Evolutionary conservation across 176 grass and related monocot genomes (phyloP).

Genomic region (Zoysia pacifica): DNA sequence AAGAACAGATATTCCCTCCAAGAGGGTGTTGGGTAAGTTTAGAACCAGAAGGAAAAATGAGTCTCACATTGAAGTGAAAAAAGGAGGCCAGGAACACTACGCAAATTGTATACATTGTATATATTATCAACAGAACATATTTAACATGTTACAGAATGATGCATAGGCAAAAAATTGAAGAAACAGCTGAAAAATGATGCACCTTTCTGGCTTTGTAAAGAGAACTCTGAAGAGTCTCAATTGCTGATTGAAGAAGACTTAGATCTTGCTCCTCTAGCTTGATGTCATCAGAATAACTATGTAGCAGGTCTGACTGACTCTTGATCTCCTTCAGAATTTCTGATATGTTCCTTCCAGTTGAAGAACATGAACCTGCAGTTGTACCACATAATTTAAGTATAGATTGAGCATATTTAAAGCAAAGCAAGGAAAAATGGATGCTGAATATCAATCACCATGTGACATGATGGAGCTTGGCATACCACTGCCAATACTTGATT

Average conservation of each 20-base stretch:
- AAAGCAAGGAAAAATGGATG: conserved; percentile 17
- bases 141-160: conserved; percentile 20
- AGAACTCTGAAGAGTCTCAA: conserved; percentile 50
- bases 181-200: not conserved
- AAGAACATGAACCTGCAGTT: conserved; percentile 43
- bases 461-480: conserved; percentile 27
- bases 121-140: conserved; percentile 16
- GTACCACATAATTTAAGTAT: not conserved
- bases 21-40: not conserved
- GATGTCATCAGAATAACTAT: conserved; percentile 38
- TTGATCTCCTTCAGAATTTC: conserved; percentile 44
- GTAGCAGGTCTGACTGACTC: conserved; percentile 40
- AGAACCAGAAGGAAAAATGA: conserved; percentile 17
- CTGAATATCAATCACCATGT: not conserved
- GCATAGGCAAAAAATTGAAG: not conserved
- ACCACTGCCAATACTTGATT: conserved; percentile 32
- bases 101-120: not conserved
- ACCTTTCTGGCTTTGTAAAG: conserved; percentile 51
- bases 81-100: conserved; percentile 7
- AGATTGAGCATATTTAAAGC: not conserved
- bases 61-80: conserved; percentile 23
- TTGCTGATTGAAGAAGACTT: conserved; percentile 32
- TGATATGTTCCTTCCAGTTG: conserved; percentile 15
- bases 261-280: conserved; percentile 42
- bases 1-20: not conserved